These are phyloP conservation scores for Ulmus americana DNA, from an alignment of 331 rosid species.

Conservation along the genomic window DNA sequence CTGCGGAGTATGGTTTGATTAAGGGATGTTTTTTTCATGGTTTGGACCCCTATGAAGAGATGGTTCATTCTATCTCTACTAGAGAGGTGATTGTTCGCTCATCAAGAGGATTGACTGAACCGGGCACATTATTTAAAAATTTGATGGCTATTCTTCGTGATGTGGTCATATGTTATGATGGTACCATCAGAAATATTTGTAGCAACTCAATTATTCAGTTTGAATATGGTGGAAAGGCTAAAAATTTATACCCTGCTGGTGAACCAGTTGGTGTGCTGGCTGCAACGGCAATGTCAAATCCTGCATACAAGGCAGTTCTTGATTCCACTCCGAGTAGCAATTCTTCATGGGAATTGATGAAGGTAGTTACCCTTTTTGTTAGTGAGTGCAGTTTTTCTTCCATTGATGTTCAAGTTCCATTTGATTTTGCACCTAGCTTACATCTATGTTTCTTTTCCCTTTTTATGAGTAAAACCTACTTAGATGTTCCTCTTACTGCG, in stretches of 20 bases:
- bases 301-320: slow-evolving; percentile 95
- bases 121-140: slow-evolving; percentile 85
- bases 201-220: slow-evolving; percentile 79
- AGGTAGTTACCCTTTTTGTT: slow-evolving; percentile 40
- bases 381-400: not conserved
- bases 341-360: slow-evolving; percentile 93
- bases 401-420: slow-evolving; percentile 1
- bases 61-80: slow-evolving; percentile 85
- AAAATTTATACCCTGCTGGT: slow-evolving; percentile 69
- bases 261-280: slow-evolving; percentile 98
- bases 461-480: not conserved
- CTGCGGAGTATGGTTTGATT: slow-evolving; percentile 74
- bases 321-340: slow-evolving; percentile 87
- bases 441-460: not conserved
- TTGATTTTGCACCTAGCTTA: not conserved
- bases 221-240: slow-evolving; percentile 52
- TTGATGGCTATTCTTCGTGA: slow-evolving; percentile 95
- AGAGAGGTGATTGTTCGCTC: slow-evolving; percentile 84
- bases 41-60: slow-evolving; percentile 80
- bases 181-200: slow-evolving; percentile 81
- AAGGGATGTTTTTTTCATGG: slow-evolving; percentile 71
- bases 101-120: slow-evolving; percentile 88
- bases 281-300: slow-evolving; percentile 93
- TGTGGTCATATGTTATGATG: slow-evolving; percentile 82
- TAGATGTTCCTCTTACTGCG: not conserved